Base-by-base conservation (phyloP, 129 eudicot genomes). In the Dittrichia graveolens region DNA sequence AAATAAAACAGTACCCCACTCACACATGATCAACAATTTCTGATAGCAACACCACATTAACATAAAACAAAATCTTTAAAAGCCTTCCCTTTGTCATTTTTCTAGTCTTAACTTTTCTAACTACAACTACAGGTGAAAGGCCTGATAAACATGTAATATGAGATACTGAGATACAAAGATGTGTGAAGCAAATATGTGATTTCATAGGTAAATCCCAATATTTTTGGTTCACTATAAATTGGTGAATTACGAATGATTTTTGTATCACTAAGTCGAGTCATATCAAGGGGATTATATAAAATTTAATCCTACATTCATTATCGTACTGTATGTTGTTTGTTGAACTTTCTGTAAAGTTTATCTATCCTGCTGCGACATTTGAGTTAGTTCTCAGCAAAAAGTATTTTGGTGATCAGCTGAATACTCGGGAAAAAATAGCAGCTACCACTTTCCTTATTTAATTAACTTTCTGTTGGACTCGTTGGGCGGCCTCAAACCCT, bases 11-110 rank as follows among this genome's bases (percentile, higher is more conserved):
- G 38, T 53, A 57, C 75, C 80, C 69, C 41, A 76, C 80, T 46
- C 24, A 57, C 75, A 71, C 77, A 71, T 78, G 82, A 52, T 78
- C 72, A 43, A 52, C 41, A 78, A 52, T 43, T 50, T 50, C 15
- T 71, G 82, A 78, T 62, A 62, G 67, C 9, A 71, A 78, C 82
- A 52, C 18, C 44, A 71, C 72, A 46, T 14, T 38, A 37, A 15
- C 47, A 69, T 69, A 59, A 68, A 77, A 68, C 81, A 77, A 77
- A 16, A 44, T 53, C 16, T 60, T 19, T 40, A 19, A 38, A 60
- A 46, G 31, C 19, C 61, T 40, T 61, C 59, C 49, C 61, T 63
- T 48, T 58, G 54, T 67, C 66, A 66, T 14, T 31, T 44, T 40
- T 16, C 7, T 19, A 31, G 35, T 10, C 34, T 63, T 40, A 8